These are phyloP conservation scores for Eucommia ulmoides DNA, from an alignment of 257 asterid genomes.

Conservation along the genomic window DNA sequence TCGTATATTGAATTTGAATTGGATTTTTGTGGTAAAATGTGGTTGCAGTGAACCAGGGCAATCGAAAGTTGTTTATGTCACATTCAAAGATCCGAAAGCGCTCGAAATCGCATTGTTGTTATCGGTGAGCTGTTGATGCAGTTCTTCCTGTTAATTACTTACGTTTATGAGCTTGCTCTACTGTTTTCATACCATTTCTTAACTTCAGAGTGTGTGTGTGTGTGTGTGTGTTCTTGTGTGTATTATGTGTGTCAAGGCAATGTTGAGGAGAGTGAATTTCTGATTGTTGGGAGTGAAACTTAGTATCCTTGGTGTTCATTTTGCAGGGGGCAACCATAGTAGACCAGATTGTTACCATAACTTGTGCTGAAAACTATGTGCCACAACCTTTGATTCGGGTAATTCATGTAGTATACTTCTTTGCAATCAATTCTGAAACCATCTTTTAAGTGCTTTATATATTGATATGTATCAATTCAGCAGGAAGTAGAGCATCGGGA, in stretches of 20 bases:
- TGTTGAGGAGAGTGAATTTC: not conserved
- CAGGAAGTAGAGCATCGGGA: constrained; percentile 35
- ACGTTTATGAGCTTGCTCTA: not conserved
- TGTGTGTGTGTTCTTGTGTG: too few species aligned
- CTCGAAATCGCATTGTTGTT: constrained; percentile 85
- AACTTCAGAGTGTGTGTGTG: too few species aligned
- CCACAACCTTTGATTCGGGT: constrained; percentile 39
- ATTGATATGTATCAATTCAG: constrained; percentile 4
- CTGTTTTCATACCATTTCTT: too few species aligned
- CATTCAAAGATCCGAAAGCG: constrained; percentile 81
- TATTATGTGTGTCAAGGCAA: too few species aligned
- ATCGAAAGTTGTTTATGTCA: constrained; percentile 64
- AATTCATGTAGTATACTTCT: constrained; percentile 3
- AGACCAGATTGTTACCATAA: constrained; percentile 59
- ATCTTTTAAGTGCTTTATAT: constrained; percentile 1
- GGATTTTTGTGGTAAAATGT: constrained; percentile 6
- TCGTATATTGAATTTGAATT: not conserved
- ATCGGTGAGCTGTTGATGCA: constrained; percentile 36
- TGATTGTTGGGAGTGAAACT: too few species aligned
- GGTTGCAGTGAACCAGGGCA: constrained; percentile 52
- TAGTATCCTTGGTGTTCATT: constrained; percentile 3
- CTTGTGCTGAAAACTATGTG: constrained; percentile 47
- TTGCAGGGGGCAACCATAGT: constrained; percentile 80
- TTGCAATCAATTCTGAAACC: too few species aligned
- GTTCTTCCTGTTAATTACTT: not conserved